Percentiles rank a stretch among this genome's conserved stretches.
Conservation (phyloP, 1,139 yeast species). For the Yamadazyma conglobata region DNA sequence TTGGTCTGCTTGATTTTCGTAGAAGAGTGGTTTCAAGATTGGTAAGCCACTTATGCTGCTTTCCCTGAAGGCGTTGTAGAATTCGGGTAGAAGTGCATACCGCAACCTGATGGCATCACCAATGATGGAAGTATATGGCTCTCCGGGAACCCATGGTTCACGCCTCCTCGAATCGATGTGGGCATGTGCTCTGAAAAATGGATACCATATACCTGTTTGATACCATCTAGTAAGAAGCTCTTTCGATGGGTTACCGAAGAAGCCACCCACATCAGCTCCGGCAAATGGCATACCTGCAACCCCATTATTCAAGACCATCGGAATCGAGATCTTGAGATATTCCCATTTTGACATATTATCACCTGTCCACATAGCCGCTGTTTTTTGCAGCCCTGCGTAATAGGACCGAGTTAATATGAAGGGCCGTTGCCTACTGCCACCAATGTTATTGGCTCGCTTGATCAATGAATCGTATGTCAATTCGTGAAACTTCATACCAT, state of each 20-base stretch:
- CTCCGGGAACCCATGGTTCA: constrained; percentile 88
- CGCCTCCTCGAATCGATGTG: constrained; percentile 90
- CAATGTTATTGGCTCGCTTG: constrained; percentile 35
- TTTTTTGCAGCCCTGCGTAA: constrained; percentile 86
- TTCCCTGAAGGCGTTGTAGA: constrained; percentile 78
- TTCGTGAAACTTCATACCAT: constrained; percentile 77
- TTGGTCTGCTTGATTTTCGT: constrained; percentile 50
- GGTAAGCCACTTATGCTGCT: constrained; percentile 65
- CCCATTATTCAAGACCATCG: constrained; percentile 82
- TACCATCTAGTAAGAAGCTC: constrained; percentile 91
- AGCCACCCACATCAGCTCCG: constrained; percentile 98
- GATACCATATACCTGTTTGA: constrained; percentile 93
- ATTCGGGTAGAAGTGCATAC: constrained; percentile 69
- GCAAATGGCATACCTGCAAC: constrained; percentile 87
- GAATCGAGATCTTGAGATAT: constrained; percentile 71
- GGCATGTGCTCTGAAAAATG: constrained; percentile 95
- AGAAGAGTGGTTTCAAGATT: constrained; percentile 71
- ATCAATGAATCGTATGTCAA: constrained; percentile 68
- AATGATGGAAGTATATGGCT: constrained; percentile 64
- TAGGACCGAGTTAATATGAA: constrained; percentile 85
- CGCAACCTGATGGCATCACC: constrained; percentile 70
- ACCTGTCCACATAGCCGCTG: constrained; percentile 97
- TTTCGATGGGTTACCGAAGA: constrained; percentile 81
- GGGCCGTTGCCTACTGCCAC: constrained; percentile 60
- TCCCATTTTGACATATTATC: constrained; percentile 95